Evolutionary conservation across 2,329 filamentous ascomycete genomes (phyloP), one percentile per base, ranked within the genome.

Genomic region (Fusarium xyrophilum): DNA sequence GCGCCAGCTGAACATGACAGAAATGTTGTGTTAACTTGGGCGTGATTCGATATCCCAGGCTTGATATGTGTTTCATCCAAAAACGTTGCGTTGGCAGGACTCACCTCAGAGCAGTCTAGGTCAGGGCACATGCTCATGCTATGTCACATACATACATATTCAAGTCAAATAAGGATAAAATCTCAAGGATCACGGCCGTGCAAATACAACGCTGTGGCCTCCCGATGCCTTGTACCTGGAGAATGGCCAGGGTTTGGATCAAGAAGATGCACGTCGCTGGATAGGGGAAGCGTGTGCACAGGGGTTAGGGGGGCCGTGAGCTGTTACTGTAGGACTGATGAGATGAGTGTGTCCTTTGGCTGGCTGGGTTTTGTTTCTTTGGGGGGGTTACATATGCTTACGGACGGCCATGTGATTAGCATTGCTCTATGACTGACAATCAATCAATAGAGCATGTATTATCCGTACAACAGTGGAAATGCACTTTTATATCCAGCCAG

Each of bases 211-310:
- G 52, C 52, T 56, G 53, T 55, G 56, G 52, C 44, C 63, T 65
- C 53, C 63, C 56, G 64, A 64, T 55, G 60, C 67, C 56, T 63
- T 60, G 67, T 70, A 68, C 68, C 64, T 70, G 64, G 69, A 48
- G 56, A 60, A 58, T 44, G 54, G 30, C 48, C 51, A 43, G 54
- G 56, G 56, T 23, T 57, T 58, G 43, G 60, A 52, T 57, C 65
- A 63, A 56, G 57, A 55, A 52, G 69, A 73, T 74, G 72, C 72
- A 73, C 32, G 69, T 74, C 72, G 72, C 72, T 72, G 42, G 62
- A 74, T 68, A 44, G 50, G 72, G 72, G 72, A 71, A 71, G 60
- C 53, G 38, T 63, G 59, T 50, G 65, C 57, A 65, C 70, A 73
- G 71, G 72, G 72, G 55, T 63, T 51, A 46, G 60, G 56, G 55